Evolutionary conservation across 352 stramenopile genomes (phyloP).

Genomic region (Globisporangium solare): DNA sequence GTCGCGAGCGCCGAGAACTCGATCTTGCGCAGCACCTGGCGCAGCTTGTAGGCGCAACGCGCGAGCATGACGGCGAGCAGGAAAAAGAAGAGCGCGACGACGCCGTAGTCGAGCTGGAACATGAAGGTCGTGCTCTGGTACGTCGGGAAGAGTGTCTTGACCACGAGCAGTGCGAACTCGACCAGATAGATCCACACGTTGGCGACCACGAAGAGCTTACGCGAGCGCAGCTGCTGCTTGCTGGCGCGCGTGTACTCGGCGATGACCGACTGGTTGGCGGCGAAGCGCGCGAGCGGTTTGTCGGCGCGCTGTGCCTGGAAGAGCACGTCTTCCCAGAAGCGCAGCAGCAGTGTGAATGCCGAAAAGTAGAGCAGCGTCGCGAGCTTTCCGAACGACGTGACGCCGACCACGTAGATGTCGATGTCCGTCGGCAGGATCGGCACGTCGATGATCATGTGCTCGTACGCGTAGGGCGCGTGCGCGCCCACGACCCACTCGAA

Average conservation of each 20-base stretch:
- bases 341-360: constrained; percentile 72
- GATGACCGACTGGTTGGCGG: constrained; percentile 70
- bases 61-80: constrained; percentile 65
- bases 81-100: constrained; percentile 75
- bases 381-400: constrained; percentile 71
- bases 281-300: constrained; percentile 52
- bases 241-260: constrained; percentile 58
- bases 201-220: constrained; percentile 70
- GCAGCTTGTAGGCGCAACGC: constrained; percentile 42
- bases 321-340: constrained; percentile 79
- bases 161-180: constrained; percentile 59
- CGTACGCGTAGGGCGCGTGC: constrained; percentile 39
- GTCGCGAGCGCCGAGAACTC: constrained; percentile 65
- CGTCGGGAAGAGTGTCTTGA: constrained; percentile 64
- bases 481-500: constrained; percentile 73
- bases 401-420: constrained; percentile 78
- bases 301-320: constrained; percentile 44
- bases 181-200: constrained; percentile 84
- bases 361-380: constrained; percentile 80
- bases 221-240: constrained; percentile 38
- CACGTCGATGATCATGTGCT: constrained; percentile 72
- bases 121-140: constrained; percentile 40
- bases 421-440: constrained; percentile 68
- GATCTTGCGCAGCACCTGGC: constrained; percentile 59
- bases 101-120: constrained; percentile 67